phyloP scores from a whole-genome alignment of 2,329 filamentous ascomycete genomes.

The Drechslerella coelobrocha region DNA sequence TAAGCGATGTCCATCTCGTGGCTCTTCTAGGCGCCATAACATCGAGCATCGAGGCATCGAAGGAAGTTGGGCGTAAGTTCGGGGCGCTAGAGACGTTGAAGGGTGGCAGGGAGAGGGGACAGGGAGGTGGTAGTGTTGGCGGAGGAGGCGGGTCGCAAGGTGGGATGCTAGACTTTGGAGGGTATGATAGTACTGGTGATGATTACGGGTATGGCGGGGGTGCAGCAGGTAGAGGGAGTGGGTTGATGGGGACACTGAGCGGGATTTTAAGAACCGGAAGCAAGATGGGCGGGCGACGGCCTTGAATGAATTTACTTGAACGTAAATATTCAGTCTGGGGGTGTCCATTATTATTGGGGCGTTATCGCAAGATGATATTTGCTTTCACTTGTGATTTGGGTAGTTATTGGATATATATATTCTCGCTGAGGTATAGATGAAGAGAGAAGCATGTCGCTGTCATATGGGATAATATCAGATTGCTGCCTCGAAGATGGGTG shows the following conservation, averaged over 20 bases:
- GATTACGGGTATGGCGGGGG: conserved; percentile 65
- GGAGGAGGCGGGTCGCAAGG: conserved; percentile 7
- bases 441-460: no score
- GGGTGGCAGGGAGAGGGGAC: conserved; percentile 28
- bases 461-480: no score
- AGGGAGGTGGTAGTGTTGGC: conserved; percentile 14
- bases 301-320: conserved; percentile 96
- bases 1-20: conserved; percentile 82
- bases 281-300: conserved; percentile 66
- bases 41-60: conserved; percentile 72
- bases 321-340: conserved; percentile 67
- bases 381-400: no score
- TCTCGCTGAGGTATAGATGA: no score
- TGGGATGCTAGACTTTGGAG: conserved; percentile 38
- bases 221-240: conserved; percentile 75
- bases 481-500: no score
- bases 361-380: neutral
- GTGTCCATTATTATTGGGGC: neutral
- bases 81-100: conserved; percentile 55
- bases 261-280: conserved; percentile 79
- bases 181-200: conserved; percentile 43
- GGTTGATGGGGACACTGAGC: conserved; percentile 71
- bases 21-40: conserved; percentile 77
- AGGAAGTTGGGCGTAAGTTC: conserved; percentile 78
- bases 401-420: no score